phyloP scores from a whole-genome alignment of 2,329 filamentous ascomycete species.

The Elsinoe perseae region DNA sequence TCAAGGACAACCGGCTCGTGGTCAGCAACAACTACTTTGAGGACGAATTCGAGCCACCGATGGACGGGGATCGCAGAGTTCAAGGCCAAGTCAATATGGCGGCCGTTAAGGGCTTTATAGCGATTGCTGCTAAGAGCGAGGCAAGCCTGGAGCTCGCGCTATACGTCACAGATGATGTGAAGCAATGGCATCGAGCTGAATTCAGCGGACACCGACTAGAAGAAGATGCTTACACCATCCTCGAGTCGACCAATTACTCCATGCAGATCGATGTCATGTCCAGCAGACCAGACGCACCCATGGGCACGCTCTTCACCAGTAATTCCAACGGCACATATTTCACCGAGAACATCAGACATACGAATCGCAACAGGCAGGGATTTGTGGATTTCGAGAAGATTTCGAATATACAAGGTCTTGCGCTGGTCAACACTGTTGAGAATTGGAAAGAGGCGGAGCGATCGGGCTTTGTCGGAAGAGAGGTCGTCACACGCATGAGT shows the following conservation, averaged over 20 bases:
- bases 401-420: conserved; percentile 81
- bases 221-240: conserved; percentile 77
- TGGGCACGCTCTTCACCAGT: conserved; percentile 87
- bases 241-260: conserved; percentile 96
- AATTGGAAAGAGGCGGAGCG: conserved; percentile 71
- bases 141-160: conserved; percentile 86
- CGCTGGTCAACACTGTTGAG: conserved; percentile 79
- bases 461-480: conserved; percentile 47
- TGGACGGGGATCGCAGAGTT: conserved; percentile 66
- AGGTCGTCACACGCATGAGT: conserved; percentile 72
- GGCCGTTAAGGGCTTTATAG: conserved; percentile 74
- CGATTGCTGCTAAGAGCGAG: conserved; percentile 71
- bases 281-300: conserved; percentile 53
- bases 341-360: conserved; percentile 82
- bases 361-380: conserved; percentile 69
- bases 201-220: conserved; percentile 82
- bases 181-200: conserved; percentile 82
- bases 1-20: conserved; percentile 67
- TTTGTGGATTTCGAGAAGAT: conserved; percentile 95
- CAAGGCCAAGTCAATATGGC: conserved; percentile 76
- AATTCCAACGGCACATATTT: conserved; percentile 98
- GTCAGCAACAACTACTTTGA: conserved; percentile 80
- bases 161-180: conserved; percentile 77
- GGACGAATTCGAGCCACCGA: conserved; percentile 59
- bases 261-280: conserved; percentile 93